Conservation (phyloP, 495 filamentous ascomycete genomes). For the Lasiosphaeris hirsuta region DNA sequence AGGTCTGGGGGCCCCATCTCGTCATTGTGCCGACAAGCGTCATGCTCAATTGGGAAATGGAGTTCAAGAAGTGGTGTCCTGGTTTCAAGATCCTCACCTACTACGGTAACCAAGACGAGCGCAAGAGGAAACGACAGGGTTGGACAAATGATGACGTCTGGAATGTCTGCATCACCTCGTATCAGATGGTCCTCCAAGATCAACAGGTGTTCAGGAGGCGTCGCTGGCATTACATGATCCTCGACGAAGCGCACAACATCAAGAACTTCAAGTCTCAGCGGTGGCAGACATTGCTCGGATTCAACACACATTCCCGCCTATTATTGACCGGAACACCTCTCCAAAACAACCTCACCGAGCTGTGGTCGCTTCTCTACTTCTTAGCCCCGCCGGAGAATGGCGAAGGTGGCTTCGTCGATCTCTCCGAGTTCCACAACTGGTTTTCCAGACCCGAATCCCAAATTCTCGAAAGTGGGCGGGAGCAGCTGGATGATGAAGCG, state of each 20-base stretch:
- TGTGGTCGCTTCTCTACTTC: slow-evolving; percentile 98
- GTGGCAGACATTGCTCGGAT: slow-evolving; percentile 91
- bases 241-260: slow-evolving; percentile 99
- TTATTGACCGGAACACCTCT: slow-evolving; percentile 93
- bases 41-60: slow-evolving; percentile 99
- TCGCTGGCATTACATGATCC: slow-evolving; percentile 97
- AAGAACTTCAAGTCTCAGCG: slow-evolving; percentile 97
- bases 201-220: slow-evolving; percentile 87
- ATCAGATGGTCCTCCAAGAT: slow-evolving; percentile 92
- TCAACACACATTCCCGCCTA: slow-evolving; percentile 81
- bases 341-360: slow-evolving; percentile 93
- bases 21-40: slow-evolving; percentile 97
- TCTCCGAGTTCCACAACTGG: slow-evolving; percentile 90
- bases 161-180: slow-evolving; percentile 97
- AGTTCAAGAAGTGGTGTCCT: slow-evolving; percentile 99
- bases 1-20: slow-evolving; percentile 93
- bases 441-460: slow-evolving; percentile 90
- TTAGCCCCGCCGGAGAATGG: slow-evolving; percentile 86
- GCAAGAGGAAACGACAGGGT: slow-evolving; percentile 81
- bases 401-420: slow-evolving; percentile 81
- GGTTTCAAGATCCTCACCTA: slow-evolving; percentile 98
- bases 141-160: slow-evolving; percentile 88
- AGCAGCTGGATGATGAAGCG: slow-evolving; percentile 89
- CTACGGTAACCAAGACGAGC: slow-evolving; percentile 90
- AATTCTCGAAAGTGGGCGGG: slow-evolving; percentile 89